Evolutionary conservation across 148 eudicot species (phyloP), one percentile per base, ranked within the genome.

Genomic region (Nepenthes gracilis): DNA sequence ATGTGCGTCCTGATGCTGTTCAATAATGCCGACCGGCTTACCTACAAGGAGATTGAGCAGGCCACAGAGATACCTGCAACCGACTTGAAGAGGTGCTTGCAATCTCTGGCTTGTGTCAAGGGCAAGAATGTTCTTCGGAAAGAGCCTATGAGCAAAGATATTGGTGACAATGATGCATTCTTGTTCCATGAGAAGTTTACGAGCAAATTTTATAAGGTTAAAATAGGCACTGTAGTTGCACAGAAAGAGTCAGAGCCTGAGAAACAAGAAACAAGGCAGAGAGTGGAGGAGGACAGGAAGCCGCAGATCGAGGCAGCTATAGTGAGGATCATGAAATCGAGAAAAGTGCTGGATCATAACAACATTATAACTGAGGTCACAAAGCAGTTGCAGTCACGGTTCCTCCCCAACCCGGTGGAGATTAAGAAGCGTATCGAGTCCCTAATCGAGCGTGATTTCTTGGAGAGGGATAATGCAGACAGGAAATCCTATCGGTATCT

Each of bases 261-360:
- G 68, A 88, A 88, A 61, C 93, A 79, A 64, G 93, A 88, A 76
- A 88, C 96, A 1, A 55, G 96, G 59, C 96, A 88, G 71, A 81
- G 84, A 67, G 88, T 88, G 70, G 92, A 88, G 75, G 91, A 88
- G 63, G 88, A 88, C 73, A 71, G 96, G 48, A 88, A 88, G 67
- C 96, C 91, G 47, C 96, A 88, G 81, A 88, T 88, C 34, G 96
- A 88, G 74, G 91, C 96, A 36, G 91, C 96, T 4, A 78, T 88
- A 33, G 96, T 88, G 55, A 78, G 96, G 61, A 88, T 85, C 52
- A 88, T 88, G 96, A 88, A 88, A 67, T 78, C 96, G 0, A 74
- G 91, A 57, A 75, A 77, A 56, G 84, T 83, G 33, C 78, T 86
- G 4, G 93, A 86, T 67, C 93, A 86, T 58, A 88, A 88, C 65